Evolutionary conservation across 257 asterid species (phyloP).

Genomic region (Ophiorrhiza pumila): DNA sequence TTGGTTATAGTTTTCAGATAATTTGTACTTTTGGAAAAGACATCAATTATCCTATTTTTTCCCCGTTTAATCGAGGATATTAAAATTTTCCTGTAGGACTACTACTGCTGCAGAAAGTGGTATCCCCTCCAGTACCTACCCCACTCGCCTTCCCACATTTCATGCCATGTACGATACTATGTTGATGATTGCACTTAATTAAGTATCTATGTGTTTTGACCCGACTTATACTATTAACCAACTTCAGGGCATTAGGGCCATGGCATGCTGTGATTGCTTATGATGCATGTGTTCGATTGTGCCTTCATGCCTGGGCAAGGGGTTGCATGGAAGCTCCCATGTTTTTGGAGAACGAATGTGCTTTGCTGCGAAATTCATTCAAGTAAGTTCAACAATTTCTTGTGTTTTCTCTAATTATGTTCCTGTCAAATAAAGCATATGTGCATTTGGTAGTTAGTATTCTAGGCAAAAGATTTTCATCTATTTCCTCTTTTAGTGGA

Average conservation of each 20-base stretch:
- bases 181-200: not conserved
- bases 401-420: not conserved
- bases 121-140: conserved; percentile 31
- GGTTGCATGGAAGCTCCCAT: conserved; percentile 58
- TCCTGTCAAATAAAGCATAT: not conserved
- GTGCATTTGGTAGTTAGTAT: not conserved
- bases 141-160: conserved; percentile 44
- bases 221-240: conserved; percentile 3
- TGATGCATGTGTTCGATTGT: conserved; percentile 55
- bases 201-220: conserved; percentile 6
- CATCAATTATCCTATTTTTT: not conserved
- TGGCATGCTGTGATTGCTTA: conserved; percentile 53
- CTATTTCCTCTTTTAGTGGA: not conserved
- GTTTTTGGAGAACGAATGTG: conserved; percentile 51
- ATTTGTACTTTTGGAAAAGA: conserved; percentile 2
- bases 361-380: conserved; percentile 41
- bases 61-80: not conserved
- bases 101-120: conserved; percentile 35
- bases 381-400: conserved; percentile 26
- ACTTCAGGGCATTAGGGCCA: conserved; percentile 47
- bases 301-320: conserved; percentile 58
- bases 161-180: conserved; percentile 38
- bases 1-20: not conserved
- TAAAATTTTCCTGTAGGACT: conserved; percentile 21
- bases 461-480: not conserved